Percentiles rank a stretch among this genome's conserved stretches.
These are phyloP conservation scores for Periglandula ipomoeae DNA, from an alignment of 2,329 filamentous ascomycete species.

Conservation along the genomic window DNA sequence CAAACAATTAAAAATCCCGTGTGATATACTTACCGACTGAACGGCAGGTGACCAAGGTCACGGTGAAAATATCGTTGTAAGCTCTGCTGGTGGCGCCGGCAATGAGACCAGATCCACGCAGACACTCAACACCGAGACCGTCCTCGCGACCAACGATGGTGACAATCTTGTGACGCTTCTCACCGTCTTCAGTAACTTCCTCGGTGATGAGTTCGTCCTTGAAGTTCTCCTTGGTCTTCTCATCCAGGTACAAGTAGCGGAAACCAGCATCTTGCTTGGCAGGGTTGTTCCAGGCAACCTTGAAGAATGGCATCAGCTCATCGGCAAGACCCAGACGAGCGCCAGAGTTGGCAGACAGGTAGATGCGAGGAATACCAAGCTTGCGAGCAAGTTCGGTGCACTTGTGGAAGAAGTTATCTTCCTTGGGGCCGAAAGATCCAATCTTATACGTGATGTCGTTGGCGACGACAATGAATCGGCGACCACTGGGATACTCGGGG, in stretches of 20 bases:
- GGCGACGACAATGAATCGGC: slow-evolving; percentile 91
- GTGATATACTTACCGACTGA: slow-evolving; percentile 71
- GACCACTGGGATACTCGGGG: slow-evolving; percentile 86
- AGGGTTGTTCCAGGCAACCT: slow-evolving; percentile 88
- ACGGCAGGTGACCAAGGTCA: slow-evolving; percentile 93
- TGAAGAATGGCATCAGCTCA: slow-evolving; percentile 95
- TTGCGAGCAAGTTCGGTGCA: slow-evolving; percentile 93
- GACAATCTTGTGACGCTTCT: slow-evolving; percentile 87
- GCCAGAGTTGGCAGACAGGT: slow-evolving; percentile 97
- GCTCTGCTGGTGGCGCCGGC: slow-evolving; percentile 93
- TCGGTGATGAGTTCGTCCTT: slow-evolving; percentile 71
- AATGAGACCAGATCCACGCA: slow-evolving; percentile 95
- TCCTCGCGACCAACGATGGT: slow-evolving; percentile 91
- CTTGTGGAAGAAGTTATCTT: slow-evolving; percentile 98
- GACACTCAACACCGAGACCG: slow-evolving; percentile 92
- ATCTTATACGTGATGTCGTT: slow-evolving; percentile 99
- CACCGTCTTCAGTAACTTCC: slow-evolving; percentile 73
- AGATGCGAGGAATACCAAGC: slow-evolving; percentile 92
- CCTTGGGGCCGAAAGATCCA: slow-evolving; percentile 90
- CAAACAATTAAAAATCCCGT: background rate
- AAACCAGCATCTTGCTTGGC: slow-evolving; percentile 79
- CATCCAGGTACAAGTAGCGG: slow-evolving; percentile 92
- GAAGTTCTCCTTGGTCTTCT: slow-evolving; percentile 78
- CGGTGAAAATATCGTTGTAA: slow-evolving; percentile 98
- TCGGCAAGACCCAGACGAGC: slow-evolving; percentile 94